Evolutionary conservation across 805 yeast genomes (phyloP), one percentile per base, ranked within the genome.

Genomic region (Lachancea mirantina): DNA sequence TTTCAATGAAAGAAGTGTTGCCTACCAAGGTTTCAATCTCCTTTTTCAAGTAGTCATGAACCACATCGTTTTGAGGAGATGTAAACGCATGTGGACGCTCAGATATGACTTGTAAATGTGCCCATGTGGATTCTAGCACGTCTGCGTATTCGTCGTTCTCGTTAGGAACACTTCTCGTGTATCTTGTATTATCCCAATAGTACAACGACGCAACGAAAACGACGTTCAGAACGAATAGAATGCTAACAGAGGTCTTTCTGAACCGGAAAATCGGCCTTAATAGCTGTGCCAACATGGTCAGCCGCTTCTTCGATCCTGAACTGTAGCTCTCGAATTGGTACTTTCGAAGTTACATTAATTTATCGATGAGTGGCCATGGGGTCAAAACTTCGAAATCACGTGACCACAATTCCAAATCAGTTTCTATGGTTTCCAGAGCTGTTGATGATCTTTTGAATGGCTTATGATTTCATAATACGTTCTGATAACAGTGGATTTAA

Each of bases 61-160:
- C 85, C 19, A 63, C 64, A 54, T 80, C 89, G 57, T 84, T 87
- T 9, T 78, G 83, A 37, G 64, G 74, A 0, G 95, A 78, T 15
- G 76, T 74, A 56, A 81, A 88, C 1, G 96, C 85, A 58, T 88
- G 96, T 33, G 75, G 76, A 17, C 66, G 52, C 19, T 59, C 47
- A 0, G 92, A 80, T 8, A 88, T 77, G 3, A 59, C 52, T 52
- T 85, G 94, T 30, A 88, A 63, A 47, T 79, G 83, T 2, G 57
- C 40, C 96, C 96, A 88, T 3, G 82, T 54, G 10, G 39, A 36
- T 10, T 54, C 53, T 10, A 57, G 37, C 16, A 52, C 46, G 5
- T 49, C 42, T 23, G 59, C 61, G 1, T 69, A 64, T 22, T 65
- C 62, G 6, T 61, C 57, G 0, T 48, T 35, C 3, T 69, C 71